These are phyloP conservation scores for Santalum album DNA, from an alignment of 164 flowering plant species.

Conservation along the genomic window DNA sequence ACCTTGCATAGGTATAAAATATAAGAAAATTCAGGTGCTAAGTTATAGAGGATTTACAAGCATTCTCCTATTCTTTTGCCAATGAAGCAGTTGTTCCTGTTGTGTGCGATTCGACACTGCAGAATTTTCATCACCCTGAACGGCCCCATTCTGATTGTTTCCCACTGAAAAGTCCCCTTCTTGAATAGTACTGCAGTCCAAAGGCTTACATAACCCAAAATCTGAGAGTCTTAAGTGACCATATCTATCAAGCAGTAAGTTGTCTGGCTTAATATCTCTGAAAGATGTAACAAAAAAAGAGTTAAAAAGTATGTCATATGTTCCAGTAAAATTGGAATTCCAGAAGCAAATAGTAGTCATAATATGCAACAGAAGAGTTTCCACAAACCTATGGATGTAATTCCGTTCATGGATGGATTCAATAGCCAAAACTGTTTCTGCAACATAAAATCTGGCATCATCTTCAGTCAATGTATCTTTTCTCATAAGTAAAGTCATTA, in stretches of 20 bases:
- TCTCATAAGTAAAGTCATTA: constrained; percentile 50
- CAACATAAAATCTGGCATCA: constrained; percentile 44
- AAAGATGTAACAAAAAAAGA: not conserved
- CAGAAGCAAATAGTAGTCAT: no score
- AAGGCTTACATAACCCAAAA: constrained; percentile 59
- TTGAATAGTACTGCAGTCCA: constrained; percentile 36
- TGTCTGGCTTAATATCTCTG: constrained; percentile 62
- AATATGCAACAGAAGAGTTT: not conserved
- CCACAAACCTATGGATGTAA: constrained; percentile 44
- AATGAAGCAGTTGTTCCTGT: constrained; percentile 61
- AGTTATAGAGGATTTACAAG: constrained; percentile 23
- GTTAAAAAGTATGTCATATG: no score
- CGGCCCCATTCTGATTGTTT: constrained; percentile 7
- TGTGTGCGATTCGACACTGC: constrained; percentile 44
- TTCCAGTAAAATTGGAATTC: no score
- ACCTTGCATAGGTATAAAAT: not conserved
- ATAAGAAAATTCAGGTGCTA: not conserved
- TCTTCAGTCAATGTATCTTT: constrained; percentile 41
- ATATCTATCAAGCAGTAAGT: constrained; percentile 43
- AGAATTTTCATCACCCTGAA: constrained; percentile 27
- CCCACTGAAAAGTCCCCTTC: not conserved
- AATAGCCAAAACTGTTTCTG: constrained; percentile 45
- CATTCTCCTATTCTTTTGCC: constrained; percentile 68
- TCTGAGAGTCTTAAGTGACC: constrained; percentile 61
- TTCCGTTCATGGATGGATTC: constrained; percentile 51